These are phyloP conservation scores for Coemansia sp. DNA, from an alignment of 192 early-diverging fungal genomes.

Conservation along the genomic window DNA sequence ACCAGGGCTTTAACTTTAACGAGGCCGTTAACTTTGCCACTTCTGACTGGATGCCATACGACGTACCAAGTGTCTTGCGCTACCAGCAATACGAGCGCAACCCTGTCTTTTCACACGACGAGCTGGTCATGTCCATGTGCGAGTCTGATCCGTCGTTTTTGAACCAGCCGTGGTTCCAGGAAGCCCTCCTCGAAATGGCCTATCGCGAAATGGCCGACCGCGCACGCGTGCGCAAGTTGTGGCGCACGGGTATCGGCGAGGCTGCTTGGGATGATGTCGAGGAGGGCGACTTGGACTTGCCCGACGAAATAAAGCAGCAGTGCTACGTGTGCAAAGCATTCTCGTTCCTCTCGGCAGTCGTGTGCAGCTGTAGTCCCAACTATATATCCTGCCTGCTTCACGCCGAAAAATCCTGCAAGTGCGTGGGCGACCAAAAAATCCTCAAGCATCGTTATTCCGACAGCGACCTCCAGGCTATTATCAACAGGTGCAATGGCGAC, in stretches of 20 bases:
- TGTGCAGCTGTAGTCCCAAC: constrained; percentile 64
- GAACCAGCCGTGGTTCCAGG: constrained; percentile 46
- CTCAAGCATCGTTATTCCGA: constrained; percentile 62
- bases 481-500: constrained; percentile 19
- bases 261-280: constrained; percentile 44
- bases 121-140: constrained; percentile 74
- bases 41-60: constrained; percentile 87
- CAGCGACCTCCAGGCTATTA: constrained; percentile 48
- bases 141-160: constrained; percentile 26
- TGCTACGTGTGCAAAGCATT: constrained; percentile 75
- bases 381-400: constrained; percentile 70
- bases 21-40: constrained; percentile 98
- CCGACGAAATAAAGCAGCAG: constrained; percentile 69
- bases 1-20: constrained; percentile 96
- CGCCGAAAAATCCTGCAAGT: constrained; percentile 61
- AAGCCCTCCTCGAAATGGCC: constrained; percentile 58
- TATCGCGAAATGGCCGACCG: constrained; percentile 64
- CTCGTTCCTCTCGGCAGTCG: constrained; percentile 71
- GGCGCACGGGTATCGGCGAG: constrained; percentile 23
- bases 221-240: constrained; percentile 28
- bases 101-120: constrained; percentile 96
- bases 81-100: constrained; percentile 80
- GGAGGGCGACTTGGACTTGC: constrained; percentile 51
- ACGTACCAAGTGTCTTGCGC: constrained; percentile 75
- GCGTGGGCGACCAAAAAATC: constrained; percentile 32